Conservation (phyloP, 2,329 filamentous ascomycete genomes). For the Talaromyces marneffei region DNA sequence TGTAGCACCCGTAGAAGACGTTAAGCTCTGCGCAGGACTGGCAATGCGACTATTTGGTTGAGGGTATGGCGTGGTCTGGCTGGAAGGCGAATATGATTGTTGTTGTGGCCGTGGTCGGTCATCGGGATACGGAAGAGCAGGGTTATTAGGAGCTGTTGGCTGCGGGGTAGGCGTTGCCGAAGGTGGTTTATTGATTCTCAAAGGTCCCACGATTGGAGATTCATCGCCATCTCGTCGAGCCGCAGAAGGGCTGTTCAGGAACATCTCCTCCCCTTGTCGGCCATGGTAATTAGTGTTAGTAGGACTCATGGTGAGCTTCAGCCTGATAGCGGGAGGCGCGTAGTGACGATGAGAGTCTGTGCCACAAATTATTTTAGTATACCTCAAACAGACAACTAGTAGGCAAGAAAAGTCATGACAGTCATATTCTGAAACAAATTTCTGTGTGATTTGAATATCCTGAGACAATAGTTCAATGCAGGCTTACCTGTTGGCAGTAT, state of each 20-base stretch:
- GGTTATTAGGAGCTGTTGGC: constrained; percentile 52
- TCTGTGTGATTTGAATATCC: neutral
- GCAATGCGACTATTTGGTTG: constrained; percentile 16
- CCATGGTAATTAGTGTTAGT: constrained; percentile 49
- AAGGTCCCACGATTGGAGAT: constrained; percentile 73
- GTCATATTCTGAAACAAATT: neutral
- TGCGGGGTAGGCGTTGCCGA: constrained; percentile 40
- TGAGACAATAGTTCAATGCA: neutral
- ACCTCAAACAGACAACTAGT: neutral
- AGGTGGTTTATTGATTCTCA: constrained; percentile 75
- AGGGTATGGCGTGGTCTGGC: constrained; percentile 21
- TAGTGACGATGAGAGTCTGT: neutral
- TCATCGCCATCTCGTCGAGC: constrained; percentile 40
- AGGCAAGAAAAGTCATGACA: neutral
- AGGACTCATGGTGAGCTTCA: constrained; percentile 35
- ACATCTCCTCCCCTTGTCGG: constrained; percentile 74
- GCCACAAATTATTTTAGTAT: neutral
- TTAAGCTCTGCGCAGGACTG: constrained; percentile 17
- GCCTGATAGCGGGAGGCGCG: constrained; percentile 2
- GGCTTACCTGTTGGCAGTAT: constrained; percentile 1
- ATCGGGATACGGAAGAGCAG: constrained; percentile 65
- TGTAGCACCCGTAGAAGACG: constrained; percentile 1
- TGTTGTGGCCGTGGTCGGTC: constrained; percentile 45
- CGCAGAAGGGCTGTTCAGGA: constrained; percentile 51
- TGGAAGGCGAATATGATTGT: constrained; percentile 29